phyloP scores from a whole-genome alignment of 176 grass and related monocot species.

The Oryza australiensis region DNA sequence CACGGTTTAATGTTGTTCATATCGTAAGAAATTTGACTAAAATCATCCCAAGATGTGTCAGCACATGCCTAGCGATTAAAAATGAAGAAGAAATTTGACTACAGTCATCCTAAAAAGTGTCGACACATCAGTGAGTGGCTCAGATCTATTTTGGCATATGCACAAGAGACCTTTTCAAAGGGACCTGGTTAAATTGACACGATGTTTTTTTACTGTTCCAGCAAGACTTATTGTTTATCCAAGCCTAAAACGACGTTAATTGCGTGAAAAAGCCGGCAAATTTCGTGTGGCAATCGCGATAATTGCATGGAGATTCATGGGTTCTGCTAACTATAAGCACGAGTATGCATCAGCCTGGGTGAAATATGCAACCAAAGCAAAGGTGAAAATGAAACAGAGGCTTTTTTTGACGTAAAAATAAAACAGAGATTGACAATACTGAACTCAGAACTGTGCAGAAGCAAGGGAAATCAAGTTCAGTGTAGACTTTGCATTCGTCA shows the following conservation, averaged over 20 bases:
- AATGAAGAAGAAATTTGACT: too few species aligned
- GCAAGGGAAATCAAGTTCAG: neutral
- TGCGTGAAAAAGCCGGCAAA: neutral
- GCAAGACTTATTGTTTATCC: neutral
- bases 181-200: neutral
- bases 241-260: too few species aligned
- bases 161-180: neutral
- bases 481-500: neutral
- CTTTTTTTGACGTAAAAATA: too few species aligned
- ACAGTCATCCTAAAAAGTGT: too few species aligned
- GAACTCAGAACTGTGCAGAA: neutral
- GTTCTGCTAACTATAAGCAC: too few species aligned
- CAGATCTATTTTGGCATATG: too few species aligned
- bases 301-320: neutral
- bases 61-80: too few species aligned
- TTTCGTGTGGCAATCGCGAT: neutral
- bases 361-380: neutral
- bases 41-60: too few species aligned
- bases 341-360: neutral
- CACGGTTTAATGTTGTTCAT: too few species aligned
- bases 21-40: too few species aligned
- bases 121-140: too few species aligned
- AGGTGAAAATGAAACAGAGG: too few species aligned
- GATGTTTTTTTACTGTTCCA: neutral
- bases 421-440: neutral